phyloP scores from a whole-genome alignment of 1,139 yeast species.

The Kurtzmaniella natalensis region DNA sequence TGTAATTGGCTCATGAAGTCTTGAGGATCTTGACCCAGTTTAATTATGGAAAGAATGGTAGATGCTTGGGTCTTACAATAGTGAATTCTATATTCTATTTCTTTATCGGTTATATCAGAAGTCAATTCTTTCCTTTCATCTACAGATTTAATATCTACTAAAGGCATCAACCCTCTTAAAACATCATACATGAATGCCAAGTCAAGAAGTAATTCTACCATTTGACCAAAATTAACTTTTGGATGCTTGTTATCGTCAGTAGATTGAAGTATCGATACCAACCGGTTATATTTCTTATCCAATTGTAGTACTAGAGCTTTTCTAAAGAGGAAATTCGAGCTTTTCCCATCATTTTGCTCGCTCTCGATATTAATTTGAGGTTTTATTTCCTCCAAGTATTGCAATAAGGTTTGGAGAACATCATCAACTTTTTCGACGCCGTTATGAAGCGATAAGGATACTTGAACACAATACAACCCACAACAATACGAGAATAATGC shows the following conservation, averaged over 20 bases:
- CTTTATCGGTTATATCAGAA: slow-evolving; percentile 2
- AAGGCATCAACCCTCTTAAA: slow-evolving; percentile 6
- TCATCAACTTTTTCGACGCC: slow-evolving; percentile 1
- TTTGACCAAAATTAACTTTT: slow-evolving; percentile 7
- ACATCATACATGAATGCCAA: slow-evolving; percentile 6
- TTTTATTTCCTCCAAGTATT: slow-evolving; percentile 5
- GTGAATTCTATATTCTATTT: slow-evolving; percentile 10
- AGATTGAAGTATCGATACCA: slow-evolving; percentile 3
- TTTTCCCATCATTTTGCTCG: not conserved
- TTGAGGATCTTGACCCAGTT: slow-evolving; percentile 16
- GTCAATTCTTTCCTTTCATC: slow-evolving; percentile 1
- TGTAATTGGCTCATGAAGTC: slow-evolving; percentile 10
- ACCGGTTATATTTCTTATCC: slow-evolving; percentile 4
- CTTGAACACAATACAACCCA: slow-evolving; percentile 6
- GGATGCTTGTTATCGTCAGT: not conserved
- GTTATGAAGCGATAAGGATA: not conserved
- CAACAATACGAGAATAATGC: slow-evolving; percentile 7
- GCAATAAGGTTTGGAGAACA: slow-evolving; percentile 2
- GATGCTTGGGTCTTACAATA: slow-evolving; percentile 16
- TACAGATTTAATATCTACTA: not conserved
- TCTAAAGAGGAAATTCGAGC: slow-evolving; percentile 4
- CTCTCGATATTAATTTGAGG: not conserved
- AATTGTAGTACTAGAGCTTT: not conserved
- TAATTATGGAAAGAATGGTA: slow-evolving; percentile 12
- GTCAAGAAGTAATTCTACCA: slow-evolving; percentile 7